Percentiles rank a stretch among this genome's conserved stretches.
phyloP scores from a whole-genome alignment of 2,329 filamentous ascomycete species.

The Ascocoryne sarcoides region DNA sequence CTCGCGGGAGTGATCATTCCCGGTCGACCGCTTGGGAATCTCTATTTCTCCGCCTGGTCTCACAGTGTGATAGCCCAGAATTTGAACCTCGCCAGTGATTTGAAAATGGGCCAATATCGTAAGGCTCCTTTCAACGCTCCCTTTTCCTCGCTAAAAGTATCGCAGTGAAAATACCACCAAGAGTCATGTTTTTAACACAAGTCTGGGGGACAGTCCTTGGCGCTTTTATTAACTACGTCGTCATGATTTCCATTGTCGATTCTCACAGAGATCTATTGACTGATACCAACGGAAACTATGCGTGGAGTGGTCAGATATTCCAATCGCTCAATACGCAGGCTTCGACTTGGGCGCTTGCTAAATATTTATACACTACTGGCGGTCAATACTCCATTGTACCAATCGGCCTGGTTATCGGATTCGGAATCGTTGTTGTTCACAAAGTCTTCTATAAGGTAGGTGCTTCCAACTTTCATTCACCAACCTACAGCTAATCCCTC shows the following conservation, averaged over 20 bases:
- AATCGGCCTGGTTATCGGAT: slow-evolving; percentile 41
- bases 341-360: slow-evolving; percentile 39
- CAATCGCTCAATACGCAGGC: slow-evolving; percentile 39
- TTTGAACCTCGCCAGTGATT: slow-evolving; percentile 41
- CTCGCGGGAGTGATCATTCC: slow-evolving; percentile 40
- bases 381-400: slow-evolving; percentile 39
- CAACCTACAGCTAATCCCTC: slow-evolving; percentile 3
- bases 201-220: slow-evolving; percentile 35
- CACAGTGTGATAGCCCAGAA: slow-evolving; percentile 45
- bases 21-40: slow-evolving; percentile 33
- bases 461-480: not conserved
- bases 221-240: slow-evolving; percentile 37
- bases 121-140: slow-evolving; percentile 23
- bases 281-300: slow-evolving; percentile 34
- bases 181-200: slow-evolving; percentile 38
- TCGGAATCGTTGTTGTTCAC: slow-evolving; percentile 36
- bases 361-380: slow-evolving; percentile 42
- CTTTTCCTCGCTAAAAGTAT: no score
- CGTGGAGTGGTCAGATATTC: slow-evolving; percentile 41
- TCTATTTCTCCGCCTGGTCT: slow-evolving; percentile 46
- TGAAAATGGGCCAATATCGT: slow-evolving; percentile 53
- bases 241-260: slow-evolving; percentile 37
- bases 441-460: slow-evolving; percentile 35
- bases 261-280: slow-evolving; percentile 35
- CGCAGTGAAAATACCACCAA: slow-evolving; percentile 40